Conservation (phyloP, 2,329 filamentous ascomycete genomes). For the Chaetomiaceae sp. region DNA sequence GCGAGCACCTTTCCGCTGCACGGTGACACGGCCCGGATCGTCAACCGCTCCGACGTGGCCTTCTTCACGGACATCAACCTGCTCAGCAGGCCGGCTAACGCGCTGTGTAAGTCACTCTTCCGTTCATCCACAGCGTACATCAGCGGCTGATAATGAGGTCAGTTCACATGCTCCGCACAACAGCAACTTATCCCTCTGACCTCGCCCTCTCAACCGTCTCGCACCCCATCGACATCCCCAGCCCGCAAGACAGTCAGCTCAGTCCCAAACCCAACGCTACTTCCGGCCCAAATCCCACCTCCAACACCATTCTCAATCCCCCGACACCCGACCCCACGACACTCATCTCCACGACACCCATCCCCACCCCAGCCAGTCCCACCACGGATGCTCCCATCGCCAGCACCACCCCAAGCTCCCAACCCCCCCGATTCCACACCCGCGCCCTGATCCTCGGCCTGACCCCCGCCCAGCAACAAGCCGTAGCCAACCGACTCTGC, state of each 20-base stretch:
- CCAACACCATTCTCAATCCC: too few species aligned
- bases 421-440: not conserved
- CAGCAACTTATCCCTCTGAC: not conserved
- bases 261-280: too few species aligned
- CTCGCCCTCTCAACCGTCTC: not conserved
- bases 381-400: too few species aligned
- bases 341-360: too few species aligned
- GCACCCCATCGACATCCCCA: not conserved
- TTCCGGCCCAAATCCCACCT: too few species aligned
- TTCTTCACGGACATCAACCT: conserved; percentile 8
- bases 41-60: conserved; percentile 8
- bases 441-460: not conserved
- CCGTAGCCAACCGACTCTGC: not conserved
- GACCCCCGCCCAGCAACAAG: not conserved
- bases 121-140: too few species aligned
- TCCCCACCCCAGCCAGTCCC: too few species aligned
- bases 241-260: too few species aligned
- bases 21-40: conserved; percentile 5
- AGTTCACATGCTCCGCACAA: not conserved
- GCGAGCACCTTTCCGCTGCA: not conserved
- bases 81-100: not conserved
- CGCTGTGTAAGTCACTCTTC: conserved; percentile 2
- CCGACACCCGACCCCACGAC: too few species aligned
- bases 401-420: too few species aligned
- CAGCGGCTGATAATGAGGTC: too few species aligned